Percentiles rank a stretch among this genome's conserved stretches.
These are phyloP conservation scores for Mimosa pudica DNA, from an alignment of 306 rosid species.

Conservation along the genomic window DNA sequence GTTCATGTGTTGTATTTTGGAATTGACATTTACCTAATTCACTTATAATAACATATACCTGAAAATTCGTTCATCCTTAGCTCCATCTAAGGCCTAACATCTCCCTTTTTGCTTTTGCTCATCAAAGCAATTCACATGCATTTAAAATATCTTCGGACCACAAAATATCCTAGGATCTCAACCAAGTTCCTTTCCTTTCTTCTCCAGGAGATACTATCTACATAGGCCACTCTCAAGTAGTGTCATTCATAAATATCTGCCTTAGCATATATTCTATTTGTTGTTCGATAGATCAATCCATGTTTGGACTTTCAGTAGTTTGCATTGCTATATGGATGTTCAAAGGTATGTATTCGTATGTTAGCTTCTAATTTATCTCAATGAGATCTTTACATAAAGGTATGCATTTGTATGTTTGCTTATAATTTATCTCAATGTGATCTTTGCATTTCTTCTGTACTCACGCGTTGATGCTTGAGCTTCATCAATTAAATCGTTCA, in stretches of 20 bases:
- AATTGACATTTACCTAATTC: constrained; percentile 70
- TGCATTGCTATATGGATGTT: constrained; percentile 33
- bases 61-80: constrained; percentile 64
- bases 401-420: neutral
- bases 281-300: constrained; percentile 24
- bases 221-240: constrained; percentile 28
- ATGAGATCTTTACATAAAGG: constrained; percentile 18
- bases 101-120: constrained; percentile 42
- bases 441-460: constrained; percentile 13
- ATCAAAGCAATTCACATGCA: constrained; percentile 60
- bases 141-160: neutral
- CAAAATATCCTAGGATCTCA: constrained; percentile 39
- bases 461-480: neutral
- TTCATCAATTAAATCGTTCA: constrained; percentile 2
- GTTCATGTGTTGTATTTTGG: constrained; percentile 15
- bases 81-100: constrained; percentile 64
- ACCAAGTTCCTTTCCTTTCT: constrained; percentile 35
- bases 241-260: constrained; percentile 37
- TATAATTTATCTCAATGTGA: constrained; percentile 19
- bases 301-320: constrained; percentile 37
- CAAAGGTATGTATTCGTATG: constrained; percentile 20
- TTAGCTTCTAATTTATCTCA: constrained; percentile 23
- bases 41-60: constrained; percentile 62
- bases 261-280: constrained; percentile 47
- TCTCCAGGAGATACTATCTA: constrained; percentile 45